phyloP scores from a whole-genome alignment of 106 monocot genomes.

The Agapanthus africanus region DNA sequence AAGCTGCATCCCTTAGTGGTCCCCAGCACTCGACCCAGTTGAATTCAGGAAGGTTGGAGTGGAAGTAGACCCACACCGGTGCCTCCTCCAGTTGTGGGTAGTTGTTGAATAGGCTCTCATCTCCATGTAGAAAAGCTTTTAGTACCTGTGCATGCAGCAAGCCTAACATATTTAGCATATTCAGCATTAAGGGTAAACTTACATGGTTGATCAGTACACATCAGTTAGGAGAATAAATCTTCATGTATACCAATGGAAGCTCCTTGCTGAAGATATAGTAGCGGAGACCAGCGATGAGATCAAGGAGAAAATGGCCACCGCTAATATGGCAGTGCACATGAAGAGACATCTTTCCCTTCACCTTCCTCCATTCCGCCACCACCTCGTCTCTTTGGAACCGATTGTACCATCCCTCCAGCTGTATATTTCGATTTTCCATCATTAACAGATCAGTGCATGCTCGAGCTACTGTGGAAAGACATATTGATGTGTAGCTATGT shows the following conservation, averaged over 20 bases:
- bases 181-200: too few species aligned
- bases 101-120: slow-evolving; percentile 40
- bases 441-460: too few species aligned
- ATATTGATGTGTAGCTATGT: too few species aligned
- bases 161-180: too few species aligned
- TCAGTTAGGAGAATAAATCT: too few species aligned
- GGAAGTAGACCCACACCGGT: slow-evolving; percentile 85
- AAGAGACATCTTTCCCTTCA: slow-evolving; percentile 83
- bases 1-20: slow-evolving; percentile 52
- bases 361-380: slow-evolving; percentile 94
- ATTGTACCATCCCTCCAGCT: slow-evolving; percentile 84
- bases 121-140: slow-evolving; percentile 86
- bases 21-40: slow-evolving; percentile 83
- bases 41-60: slow-evolving; percentile 69
- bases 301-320: slow-evolving; percentile 82
- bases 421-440: neutral
- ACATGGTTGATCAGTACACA: too few species aligned
- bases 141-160: slow-evolving; percentile 47
- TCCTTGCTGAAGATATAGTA: slow-evolving; percentile 84
- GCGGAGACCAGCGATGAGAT: slow-evolving; percentile 73
- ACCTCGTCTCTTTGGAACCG: slow-evolving; percentile 87
- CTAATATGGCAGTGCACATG: slow-evolving; percentile 96
- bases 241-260: slow-evolving; percentile 62
- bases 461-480: too few species aligned
- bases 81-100: slow-evolving; percentile 83